Conservation (phyloP, 1,284 basidiomycete species). For the Rhodotorula sp. region DNA sequence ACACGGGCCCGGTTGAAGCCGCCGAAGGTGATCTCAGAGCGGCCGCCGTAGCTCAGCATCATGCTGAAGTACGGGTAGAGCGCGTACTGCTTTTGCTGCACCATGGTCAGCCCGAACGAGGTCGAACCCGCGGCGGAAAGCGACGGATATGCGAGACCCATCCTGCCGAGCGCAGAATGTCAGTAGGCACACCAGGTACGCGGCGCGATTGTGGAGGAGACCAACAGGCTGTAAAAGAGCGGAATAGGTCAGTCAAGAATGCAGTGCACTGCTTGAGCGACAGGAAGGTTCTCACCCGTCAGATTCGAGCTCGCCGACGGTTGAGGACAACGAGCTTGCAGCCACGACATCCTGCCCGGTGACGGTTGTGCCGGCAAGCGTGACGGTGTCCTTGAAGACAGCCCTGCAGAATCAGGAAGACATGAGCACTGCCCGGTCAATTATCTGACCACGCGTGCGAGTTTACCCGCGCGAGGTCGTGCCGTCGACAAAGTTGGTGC, state of each 20-base stretch:
- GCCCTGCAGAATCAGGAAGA: background rate
- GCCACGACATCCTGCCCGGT: conserved; percentile 25
- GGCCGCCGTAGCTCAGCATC: conserved; percentile 8
- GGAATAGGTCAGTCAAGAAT: background rate
- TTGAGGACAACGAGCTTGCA: conserved; percentile 22
- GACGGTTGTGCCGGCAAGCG: conserved; percentile 7
- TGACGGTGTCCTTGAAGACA: conserved; percentile 22
- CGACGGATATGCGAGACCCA: conserved; percentile 34
- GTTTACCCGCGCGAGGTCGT: conserved; percentile 25
- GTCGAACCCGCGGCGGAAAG: conserved; percentile 20
- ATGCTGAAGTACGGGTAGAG: conserved; percentile 20
- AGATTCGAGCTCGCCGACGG: conserved; percentile 15
- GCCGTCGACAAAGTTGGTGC: conserved; percentile 36
- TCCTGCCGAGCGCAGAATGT: background rate
- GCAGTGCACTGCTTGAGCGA: too few relatives aligned
- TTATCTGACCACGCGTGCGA: too few relatives aligned
- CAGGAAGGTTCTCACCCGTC: conserved; percentile 15
- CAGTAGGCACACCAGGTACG: background rate
- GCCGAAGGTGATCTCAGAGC: conserved; percentile 20
- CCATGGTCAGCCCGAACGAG: conserved; percentile 24
- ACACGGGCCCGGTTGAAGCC: conserved; percentile 12
- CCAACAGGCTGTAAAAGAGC: conserved; percentile 11
- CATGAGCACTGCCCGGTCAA: too few relatives aligned
- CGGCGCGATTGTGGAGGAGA: background rate
- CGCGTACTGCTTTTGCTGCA: conserved; percentile 7